A percentile compares a stretch with the other conserved stretches of the same genome.
phyloP scores from a whole-genome alignment of 306 rosid genomes.

The Mimosa pudica region DNA sequence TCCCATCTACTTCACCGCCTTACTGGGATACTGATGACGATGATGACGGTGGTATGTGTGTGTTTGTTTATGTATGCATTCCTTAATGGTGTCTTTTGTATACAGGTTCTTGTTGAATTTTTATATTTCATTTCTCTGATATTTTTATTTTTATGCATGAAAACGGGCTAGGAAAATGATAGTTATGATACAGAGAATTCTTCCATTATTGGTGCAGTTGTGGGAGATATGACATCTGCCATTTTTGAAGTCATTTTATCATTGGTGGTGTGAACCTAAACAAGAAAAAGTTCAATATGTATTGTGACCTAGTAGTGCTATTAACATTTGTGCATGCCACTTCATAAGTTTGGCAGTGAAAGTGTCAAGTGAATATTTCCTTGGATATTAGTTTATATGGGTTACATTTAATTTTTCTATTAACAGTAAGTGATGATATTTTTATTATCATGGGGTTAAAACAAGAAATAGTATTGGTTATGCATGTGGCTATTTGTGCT shows the following conservation, averaged over 20 bases:
- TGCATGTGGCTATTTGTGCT: neutral
- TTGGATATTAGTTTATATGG: slow-evolving; percentile 12
- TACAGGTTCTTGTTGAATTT: neutral
- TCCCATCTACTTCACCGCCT: slow-evolving; percentile 87
- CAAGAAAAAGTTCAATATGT: slow-evolving; percentile 2
- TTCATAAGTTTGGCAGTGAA: neutral
- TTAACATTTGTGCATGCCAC: slow-evolving; percentile 14
- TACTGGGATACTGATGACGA: slow-evolving; percentile 97
- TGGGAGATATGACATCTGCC: neutral
- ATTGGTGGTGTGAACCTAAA: slow-evolving; percentile 2
- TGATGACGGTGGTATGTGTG: slow-evolving; percentile 62
- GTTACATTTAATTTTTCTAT: neutral
- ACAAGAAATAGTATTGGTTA: slow-evolving; percentile 2
- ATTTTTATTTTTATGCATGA: slow-evolving; percentile 9
- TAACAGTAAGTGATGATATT: slow-evolving; percentile 11
- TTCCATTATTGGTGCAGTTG: slow-evolving; percentile 10
- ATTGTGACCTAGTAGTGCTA: slow-evolving; percentile 7
- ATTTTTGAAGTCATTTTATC: neutral
- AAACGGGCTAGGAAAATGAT: slow-evolving; percentile 13
- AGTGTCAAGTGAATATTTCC: slow-evolving; percentile 3
- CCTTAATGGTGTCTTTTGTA: neutral
- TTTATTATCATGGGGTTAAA: slow-evolving; percentile 9
- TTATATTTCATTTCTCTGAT: slow-evolving; percentile 12
- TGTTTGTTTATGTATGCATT: neutral
- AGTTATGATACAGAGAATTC: slow-evolving; percentile 7